A percentile compares a stretch with the other conserved stretches of the same genome.
Evolutionary conservation across 306 rosid genomes (phyloP).

Genomic region (Carpinus viminea): DNA sequence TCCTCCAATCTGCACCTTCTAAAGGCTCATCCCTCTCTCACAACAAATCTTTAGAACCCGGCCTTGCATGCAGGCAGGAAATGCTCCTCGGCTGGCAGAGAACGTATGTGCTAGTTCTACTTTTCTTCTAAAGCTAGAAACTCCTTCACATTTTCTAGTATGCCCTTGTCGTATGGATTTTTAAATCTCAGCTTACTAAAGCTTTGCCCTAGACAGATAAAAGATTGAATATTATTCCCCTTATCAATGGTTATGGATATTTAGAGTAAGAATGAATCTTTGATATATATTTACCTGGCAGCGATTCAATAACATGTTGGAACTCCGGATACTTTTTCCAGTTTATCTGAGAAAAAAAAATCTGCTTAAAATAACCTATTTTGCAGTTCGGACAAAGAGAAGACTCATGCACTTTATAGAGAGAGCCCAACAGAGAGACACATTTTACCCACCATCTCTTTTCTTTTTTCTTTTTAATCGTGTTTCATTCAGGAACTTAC

Average conservation of each 20-base stretch:
- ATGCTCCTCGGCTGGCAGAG: not conserved
- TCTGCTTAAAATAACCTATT: not conserved
- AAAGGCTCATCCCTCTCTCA: not conserved
- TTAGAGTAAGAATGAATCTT: not conserved
- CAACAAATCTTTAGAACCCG: no score
- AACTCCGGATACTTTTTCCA: conserved; percentile 59
- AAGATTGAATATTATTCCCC: not conserved
- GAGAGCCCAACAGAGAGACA: no score
- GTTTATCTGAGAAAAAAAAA: conserved; percentile 31
- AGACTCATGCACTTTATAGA: not conserved
- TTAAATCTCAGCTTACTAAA: conserved; percentile 24
- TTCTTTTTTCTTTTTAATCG: not conserved
- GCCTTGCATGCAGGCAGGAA: no score
- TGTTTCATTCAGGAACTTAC: conserved; percentile 31
- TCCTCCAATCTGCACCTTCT: not conserved
- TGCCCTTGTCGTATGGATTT: conserved; percentile 51
- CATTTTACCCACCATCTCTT: not conserved
- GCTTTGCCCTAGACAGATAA: conserved; percentile 22
- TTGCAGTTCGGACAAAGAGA: not conserved
- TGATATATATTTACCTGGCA: conserved; percentile 34
- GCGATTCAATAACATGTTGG: conserved; percentile 28
- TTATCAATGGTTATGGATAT: not conserved
- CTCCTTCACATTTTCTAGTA: conserved; percentile 42
- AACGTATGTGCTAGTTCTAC: not conserved
- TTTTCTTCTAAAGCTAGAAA: conserved; percentile 26